phyloP scores from a whole-genome alignment of 768 basidiomycete species.

The Lentinula aciculospora region DNA sequence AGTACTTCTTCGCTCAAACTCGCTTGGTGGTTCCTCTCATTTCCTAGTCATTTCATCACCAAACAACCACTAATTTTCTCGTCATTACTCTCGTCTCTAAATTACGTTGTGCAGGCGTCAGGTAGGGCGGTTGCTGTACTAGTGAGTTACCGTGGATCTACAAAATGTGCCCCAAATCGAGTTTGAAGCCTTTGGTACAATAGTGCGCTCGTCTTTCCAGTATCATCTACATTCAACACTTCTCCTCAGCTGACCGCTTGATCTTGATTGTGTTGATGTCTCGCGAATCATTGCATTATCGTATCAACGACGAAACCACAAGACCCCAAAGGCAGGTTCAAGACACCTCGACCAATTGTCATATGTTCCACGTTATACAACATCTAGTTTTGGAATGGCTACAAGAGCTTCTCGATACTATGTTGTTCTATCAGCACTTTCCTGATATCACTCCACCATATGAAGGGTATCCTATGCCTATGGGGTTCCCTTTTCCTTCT shows the following conservation, averaged over 20 bases:
- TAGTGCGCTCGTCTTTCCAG: not conserved
- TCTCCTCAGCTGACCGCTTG: not conserved
- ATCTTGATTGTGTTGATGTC: not conserved
- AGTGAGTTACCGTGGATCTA: not conserved
- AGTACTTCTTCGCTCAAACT: too few species aligned
- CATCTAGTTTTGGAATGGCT: not conserved
- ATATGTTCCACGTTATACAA: not conserved
- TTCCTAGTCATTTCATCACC: too few species aligned
- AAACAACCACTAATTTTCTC: too few species aligned
- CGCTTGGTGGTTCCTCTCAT: too few species aligned
- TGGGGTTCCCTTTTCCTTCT: not conserved
- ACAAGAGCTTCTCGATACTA: not conserved
- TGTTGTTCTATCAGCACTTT: not conserved
- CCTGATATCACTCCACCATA: not conserved
- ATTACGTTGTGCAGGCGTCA: not conserved
- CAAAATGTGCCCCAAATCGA: not conserved
- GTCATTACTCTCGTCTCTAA: not conserved
- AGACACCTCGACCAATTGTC: not conserved
- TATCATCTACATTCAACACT: not conserved
- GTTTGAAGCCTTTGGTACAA: not conserved
- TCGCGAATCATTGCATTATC: not conserved
- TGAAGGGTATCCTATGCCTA: not conserved
- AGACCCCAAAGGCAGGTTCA: not conserved
- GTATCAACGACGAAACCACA: not conserved
- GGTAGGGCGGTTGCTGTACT: not conserved